phyloP scores from a whole-genome alignment of 23 red algal genomes.

The Gracilaria vermiculophylla region DNA sequence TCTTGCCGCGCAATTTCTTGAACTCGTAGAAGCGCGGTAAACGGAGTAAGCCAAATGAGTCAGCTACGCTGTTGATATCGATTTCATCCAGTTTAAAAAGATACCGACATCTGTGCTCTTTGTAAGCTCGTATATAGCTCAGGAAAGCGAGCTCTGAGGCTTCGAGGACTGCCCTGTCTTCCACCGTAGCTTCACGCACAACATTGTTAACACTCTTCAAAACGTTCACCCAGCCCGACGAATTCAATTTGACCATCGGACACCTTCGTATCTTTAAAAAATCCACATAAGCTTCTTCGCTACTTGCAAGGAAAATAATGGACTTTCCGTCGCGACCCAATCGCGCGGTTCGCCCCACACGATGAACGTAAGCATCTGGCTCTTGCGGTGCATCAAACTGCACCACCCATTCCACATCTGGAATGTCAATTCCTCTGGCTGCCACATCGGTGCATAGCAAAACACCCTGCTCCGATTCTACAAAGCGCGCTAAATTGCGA shows the following conservation, averaged over 20 bases:
- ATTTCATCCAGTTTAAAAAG: slow-evolving; percentile 61
- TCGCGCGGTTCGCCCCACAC: slow-evolving; percentile 72
- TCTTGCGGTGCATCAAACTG: slow-evolving; percentile 78
- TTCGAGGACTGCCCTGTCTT: slow-evolving; percentile 71
- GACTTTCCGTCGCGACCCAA: slow-evolving; percentile 74
- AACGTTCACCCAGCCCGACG: not conserved
- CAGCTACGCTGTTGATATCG: slow-evolving; percentile 58
- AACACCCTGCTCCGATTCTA: slow-evolving; percentile 26
- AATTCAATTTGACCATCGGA: slow-evolving; percentile 17
- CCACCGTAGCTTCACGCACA: slow-evolving; percentile 30
- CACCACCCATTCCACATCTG: slow-evolving; percentile 78
- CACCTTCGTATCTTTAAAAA: slow-evolving; percentile 60
- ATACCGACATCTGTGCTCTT: slow-evolving; percentile 74
- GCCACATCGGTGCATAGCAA: slow-evolving; percentile 82
- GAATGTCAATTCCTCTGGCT: slow-evolving; percentile 83
- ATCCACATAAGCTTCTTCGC: slow-evolving; percentile 79
- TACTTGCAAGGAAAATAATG: slow-evolving; percentile 50
- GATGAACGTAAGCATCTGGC: slow-evolving; percentile 77
- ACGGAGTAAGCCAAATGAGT: slow-evolving; percentile 64
- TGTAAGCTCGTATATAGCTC: slow-evolving; percentile 81
- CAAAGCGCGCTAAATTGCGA: slow-evolving; percentile 38
- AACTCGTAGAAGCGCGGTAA: slow-evolving; percentile 81
- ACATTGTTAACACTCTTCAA: not conserved
- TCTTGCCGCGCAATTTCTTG: slow-evolving; percentile 31
- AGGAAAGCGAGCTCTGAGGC: slow-evolving; percentile 71